Base-by-base conservation (phyloP, 352 stramenopile species). In the Phytophthora vignae region DNA sequence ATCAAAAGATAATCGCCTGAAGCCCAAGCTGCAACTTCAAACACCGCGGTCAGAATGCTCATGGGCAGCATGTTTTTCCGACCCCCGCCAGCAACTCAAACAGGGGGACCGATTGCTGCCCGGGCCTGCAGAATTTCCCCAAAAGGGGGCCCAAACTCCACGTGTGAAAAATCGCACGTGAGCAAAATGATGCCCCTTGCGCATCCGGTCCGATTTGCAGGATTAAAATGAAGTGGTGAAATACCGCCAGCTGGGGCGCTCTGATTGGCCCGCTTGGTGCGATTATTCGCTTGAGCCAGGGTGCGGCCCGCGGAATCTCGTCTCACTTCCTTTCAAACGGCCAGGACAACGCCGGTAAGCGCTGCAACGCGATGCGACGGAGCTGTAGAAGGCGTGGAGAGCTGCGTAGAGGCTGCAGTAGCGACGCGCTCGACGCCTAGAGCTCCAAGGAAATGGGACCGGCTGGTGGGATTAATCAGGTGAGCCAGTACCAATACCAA, bases 201-300 rank as follows among this genome's bases (percentile, higher is more conserved):
- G 59, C 36, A 48, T 62, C 53, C 14, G 9, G 25, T 22, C 7
- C 36, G 55, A 65, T 57, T 19, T 14, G 19, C 42, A 55, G 40
- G 64, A 71, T 66, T 67, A 71, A 71, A 72, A 67, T 72, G 57
- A 67, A 38, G 36, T 56, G 33, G 64, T 21, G 56, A 71, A 71
- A 67, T 55, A 11, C 22, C 25, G 46, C 55, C 55, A 71, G 22
- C n/a, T 71, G 64, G 57, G 55, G 48, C 57, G 17, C 40, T 36
- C 38, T 67, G 65, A 72, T 72, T 72, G 65, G 65, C 1, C 12
- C 4, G 46, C 5, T 15, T 46, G 52, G 12, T 36, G 38, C 17
- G 55, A 71, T 71, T 33, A 33, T 9, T 69, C 27, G 11, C 27
- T 66, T 66, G 59, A 66, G 59, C 59, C 59, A 66, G 59, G 59